These are phyloP conservation scores for Calocybe gambosa DNA, from an alignment of 1,284 basidiomycete genomes.

Conservation along the genomic window DNA sequence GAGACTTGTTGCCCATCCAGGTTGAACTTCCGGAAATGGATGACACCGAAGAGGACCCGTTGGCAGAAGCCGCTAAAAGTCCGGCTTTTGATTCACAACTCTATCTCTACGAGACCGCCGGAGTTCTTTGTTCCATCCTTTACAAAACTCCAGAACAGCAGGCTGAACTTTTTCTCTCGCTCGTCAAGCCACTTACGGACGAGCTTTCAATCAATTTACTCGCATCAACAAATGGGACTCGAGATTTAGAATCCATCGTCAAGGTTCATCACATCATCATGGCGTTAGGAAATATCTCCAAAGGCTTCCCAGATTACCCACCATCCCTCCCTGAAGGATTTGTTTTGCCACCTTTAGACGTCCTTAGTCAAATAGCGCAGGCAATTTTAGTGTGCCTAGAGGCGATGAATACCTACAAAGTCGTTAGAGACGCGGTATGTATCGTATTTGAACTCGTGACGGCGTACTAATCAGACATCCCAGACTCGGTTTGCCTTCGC, in stretches of 20 bases:
- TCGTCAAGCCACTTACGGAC: conserved; percentile 79
- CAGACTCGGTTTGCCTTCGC: conserved; percentile 94
- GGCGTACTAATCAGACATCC: conserved; percentile 9
- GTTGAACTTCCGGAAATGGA: conserved; percentile 65
- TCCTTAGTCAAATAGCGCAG: conserved; percentile 87
- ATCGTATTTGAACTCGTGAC: conserved; percentile 2
- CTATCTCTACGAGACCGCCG: conserved; percentile 92
- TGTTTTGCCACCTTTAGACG: conserved; percentile 69
- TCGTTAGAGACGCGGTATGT: conserved; percentile 89
- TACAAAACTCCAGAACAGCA: conserved; percentile 69
- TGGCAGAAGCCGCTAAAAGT: conserved; percentile 77
- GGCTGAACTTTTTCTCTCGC: conserved; percentile 64
- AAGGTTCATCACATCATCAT: conserved; percentile 95
- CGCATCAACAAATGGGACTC: conserved; percentile 45
- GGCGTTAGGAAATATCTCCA: conserved; percentile 91
- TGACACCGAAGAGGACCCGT: conserved; percentile 57
- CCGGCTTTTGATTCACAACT: conserved; percentile 86
- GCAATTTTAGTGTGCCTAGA: conserved; percentile 86
- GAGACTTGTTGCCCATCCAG: conserved; percentile 62
- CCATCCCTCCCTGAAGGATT: conserved; percentile 60
- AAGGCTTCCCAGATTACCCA: conserved; percentile 92
- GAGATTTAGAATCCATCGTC: conserved; percentile 72
- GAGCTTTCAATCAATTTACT: conserved; percentile 71
- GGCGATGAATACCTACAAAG: conserved; percentile 82
- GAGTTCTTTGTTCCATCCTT: conserved; percentile 77